Evolutionary conservation across 805 yeast genomes (phyloP), one percentile per base, ranked within the genome.

Genomic region (Lipomyces orientalis): DNA sequence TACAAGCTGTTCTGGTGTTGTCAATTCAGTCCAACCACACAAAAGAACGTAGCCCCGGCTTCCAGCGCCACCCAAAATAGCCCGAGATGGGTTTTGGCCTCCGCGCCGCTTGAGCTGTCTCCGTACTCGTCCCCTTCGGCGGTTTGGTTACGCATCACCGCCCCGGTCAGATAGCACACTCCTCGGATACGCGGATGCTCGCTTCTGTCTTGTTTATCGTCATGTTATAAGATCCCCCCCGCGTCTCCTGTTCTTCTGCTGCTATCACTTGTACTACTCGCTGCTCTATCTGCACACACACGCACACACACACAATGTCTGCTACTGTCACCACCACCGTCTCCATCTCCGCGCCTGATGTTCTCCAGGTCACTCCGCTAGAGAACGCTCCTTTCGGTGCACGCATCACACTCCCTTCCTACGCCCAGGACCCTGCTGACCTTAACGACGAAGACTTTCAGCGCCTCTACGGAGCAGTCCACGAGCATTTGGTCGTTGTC

Each of bases 381-480:
- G 78, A 75, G 52, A 80, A 79, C 60, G 78, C 84, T 37, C 87
- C 88, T 33, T 84, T 91, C 72, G 97, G 97, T 55, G 94, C 95
- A 63, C 79, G 80, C 14, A 81, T 92, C 58, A 79, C 77, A 6
- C 79, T 91, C 54, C 97, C 97, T 46, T 76, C 77, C 2, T 89
- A 89, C 71, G 84, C 90, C 67, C 87, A 85, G 64, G 97, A 91
- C 78, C 97, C 97, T 16, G 83, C 90, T 3, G 76, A 83, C 64
- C 82, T 92, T 67, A 83, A 81, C 69, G 90, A 88, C 2, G 85
- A 79, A 5, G 95, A 91, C 74, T 91, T 91, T 79, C 79, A 83
- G 63, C 72, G 75, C 8, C 82, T 91, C 67, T 86, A 84, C 72
- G 84, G 85, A 39, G 94, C 93, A 0, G 83, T 91, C 4, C 87